Evolutionary conservation across 495 filamentous ascomycete genomes (phyloP).

Genomic region (Ramalina intermedia): DNA sequence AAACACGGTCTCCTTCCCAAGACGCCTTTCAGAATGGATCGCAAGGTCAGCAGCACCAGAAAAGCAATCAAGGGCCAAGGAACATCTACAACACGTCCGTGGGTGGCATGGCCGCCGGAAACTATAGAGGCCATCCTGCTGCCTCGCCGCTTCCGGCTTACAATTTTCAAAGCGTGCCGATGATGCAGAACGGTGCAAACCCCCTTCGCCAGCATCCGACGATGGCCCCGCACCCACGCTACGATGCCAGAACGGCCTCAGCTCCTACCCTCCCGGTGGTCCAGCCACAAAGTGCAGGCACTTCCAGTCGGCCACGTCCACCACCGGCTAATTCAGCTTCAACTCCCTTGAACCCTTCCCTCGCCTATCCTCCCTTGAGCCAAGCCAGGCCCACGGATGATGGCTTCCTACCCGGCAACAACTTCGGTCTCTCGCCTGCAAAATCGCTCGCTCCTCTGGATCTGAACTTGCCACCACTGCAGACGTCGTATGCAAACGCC

Average conservation of each 20-base stretch:
- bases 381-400: constrained; percentile 31
- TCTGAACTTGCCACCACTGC: constrained; percentile 26
- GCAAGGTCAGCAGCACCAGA: constrained; percentile 41
- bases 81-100: constrained; percentile 46
- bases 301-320: constrained; percentile 38
- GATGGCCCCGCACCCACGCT: constrained; percentile 43
- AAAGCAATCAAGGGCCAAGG: constrained; percentile 44
- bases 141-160: constrained; percentile 66
- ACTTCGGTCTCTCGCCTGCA: constrained; percentile 20
- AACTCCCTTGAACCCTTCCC: constrained; percentile 31
- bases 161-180: constrained; percentile 67
- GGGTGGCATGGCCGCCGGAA: constrained; percentile 34
- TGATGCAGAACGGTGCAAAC: constrained; percentile 39
- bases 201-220: constrained; percentile 40
- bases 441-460: constrained; percentile 40
- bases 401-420: constrained; percentile 25
- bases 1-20: constrained; percentile 61
- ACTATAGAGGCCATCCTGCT: constrained; percentile 55
- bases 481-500: constrained; percentile 17
- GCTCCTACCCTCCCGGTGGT: constrained; percentile 41
- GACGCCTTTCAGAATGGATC: constrained; percentile 43
- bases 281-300: constrained; percentile 24
- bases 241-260: constrained; percentile 53
- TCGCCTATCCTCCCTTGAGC: constrained; percentile 23
- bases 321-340: constrained; percentile 47